Base-by-base conservation (phyloP, 2,329 filamentous ascomycete species). In the Cadophora sp. region DNA sequence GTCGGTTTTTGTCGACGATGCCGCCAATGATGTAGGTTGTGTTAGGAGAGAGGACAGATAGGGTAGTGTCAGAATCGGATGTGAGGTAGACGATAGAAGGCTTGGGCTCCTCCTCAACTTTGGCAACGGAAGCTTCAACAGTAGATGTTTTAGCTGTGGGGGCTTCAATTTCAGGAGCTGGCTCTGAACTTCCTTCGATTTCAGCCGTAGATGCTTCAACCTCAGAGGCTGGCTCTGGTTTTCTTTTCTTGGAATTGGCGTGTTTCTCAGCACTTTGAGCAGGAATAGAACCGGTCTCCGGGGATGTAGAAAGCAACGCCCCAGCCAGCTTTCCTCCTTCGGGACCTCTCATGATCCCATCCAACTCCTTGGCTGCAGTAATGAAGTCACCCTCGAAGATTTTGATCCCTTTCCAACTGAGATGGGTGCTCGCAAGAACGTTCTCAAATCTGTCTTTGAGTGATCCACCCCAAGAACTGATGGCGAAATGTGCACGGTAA, bases 1-100 rank as follows among this genome's bases (percentile, higher is more conserved):
- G 91, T 53, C 96, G 87, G 79, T 99, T 99, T 81, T 94, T 94
- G 81, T 99, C 96, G 30, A 99, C 96, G 43, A 99, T 84, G 0
- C 95, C 96, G 43, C 96, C 96, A 65, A 99, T 91, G 70, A 99
- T 91, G 79, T 99, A 99, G 66, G 89, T 95, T 68, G 91, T 94
- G 80, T 96, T 91, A 0, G 94, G 93, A 77, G 94, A 93, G 51
- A 99, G 85, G 51, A 91, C 87, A 6, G 91, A 89, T 36, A 99
- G 84, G 0, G 91, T 95, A 72, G 97, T 85, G 0, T 91, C 89
- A n/a, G 93, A 96, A 79, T 99, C 96, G 18, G 94, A 94, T 8
- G 93, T 93, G 4, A 99, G 87, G 77, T 99, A 99, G 66, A 99
- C 87, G 7, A 97, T 83, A 1, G 79, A 81, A 53, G 77, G 91